These are phyloP conservation scores for Aspergillus brunneoviolaceus DNA, from an alignment of 2,329 filamentous ascomycete genomes.

Conservation along the genomic window DNA sequence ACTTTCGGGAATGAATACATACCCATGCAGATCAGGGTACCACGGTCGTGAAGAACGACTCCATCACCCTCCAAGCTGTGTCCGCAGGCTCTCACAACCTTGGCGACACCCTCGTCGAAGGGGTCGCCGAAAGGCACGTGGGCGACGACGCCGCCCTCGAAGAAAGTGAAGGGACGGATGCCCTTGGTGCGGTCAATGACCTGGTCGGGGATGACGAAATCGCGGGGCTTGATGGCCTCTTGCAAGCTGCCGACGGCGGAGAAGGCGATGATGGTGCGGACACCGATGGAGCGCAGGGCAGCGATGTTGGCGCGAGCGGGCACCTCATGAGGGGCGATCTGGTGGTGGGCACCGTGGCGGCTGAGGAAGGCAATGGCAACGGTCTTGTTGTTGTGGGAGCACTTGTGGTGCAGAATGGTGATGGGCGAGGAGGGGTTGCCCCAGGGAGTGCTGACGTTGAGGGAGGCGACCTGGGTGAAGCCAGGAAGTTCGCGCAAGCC, in stretches of 20 bases:
- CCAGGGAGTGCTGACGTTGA: slow-evolving; percentile 84
- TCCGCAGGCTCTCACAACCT: slow-evolving; percentile 76
- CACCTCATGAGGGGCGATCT: slow-evolving; percentile 92
- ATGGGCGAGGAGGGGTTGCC: slow-evolving; percentile 75
- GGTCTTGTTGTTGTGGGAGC: slow-evolving; percentile 62
- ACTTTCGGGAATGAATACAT: slow-evolving; percentile 32
- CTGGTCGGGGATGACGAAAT: slow-evolving; percentile 96
- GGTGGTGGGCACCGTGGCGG: slow-evolving; percentile 84
- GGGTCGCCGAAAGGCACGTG: slow-evolving; percentile 96
- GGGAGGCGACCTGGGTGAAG: slow-evolving; percentile 77
- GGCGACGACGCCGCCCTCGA: slow-evolving; percentile 76
- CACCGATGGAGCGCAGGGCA: slow-evolving; percentile 87
- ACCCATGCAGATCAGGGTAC: slow-evolving; percentile 91
- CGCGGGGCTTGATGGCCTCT: slow-evolving; percentile 89
- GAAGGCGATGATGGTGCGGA: slow-evolving; percentile 89
- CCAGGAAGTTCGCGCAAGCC: slow-evolving; percentile 83
- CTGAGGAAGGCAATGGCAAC: slow-evolving; percentile 84
- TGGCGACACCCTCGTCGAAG: slow-evolving; percentile 76
- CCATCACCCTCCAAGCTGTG: slow-evolving; percentile 76
- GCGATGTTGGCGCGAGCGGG: slow-evolving; percentile 93
- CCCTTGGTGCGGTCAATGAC: slow-evolving; percentile 97
- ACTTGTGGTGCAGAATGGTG: slow-evolving; percentile 82
- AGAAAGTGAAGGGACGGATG: slow-evolving; percentile 91
- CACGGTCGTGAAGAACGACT: slow-evolving; percentile 78
- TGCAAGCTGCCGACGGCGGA: slow-evolving; percentile 89